Evolutionary conservation across 257 asterid species (phyloP).

Genomic region (Lycium barbarum): DNA sequence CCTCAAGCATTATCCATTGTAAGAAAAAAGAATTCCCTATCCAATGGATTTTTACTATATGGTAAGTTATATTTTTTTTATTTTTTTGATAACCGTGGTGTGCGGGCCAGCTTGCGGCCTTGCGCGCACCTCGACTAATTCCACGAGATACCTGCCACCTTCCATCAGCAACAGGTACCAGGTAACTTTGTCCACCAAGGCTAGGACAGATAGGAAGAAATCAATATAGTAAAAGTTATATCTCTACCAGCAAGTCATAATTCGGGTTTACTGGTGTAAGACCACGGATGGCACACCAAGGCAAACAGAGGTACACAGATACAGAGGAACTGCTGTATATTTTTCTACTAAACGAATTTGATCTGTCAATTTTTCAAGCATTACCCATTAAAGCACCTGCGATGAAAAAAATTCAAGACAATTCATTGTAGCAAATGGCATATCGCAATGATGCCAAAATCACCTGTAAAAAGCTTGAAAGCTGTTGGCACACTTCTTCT

Average conservation of each 20-base stretch:
- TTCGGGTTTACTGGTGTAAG: slow-evolving; percentile 2
- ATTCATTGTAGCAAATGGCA: not conserved
- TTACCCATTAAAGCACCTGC: not conserved
- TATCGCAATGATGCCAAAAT: slow-evolving; percentile 25
- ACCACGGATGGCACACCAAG: not conserved
- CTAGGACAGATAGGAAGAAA: no score
- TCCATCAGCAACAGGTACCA: no score
- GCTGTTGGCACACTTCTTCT: slow-evolving; percentile 44
- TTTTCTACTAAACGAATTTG: not conserved
- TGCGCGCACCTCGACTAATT: no score
- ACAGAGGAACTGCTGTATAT: not conserved
- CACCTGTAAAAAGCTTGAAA: slow-evolving; percentile 88
- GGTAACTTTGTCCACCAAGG: no score
- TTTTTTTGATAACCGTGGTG: no score
- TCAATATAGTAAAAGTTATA: not conserved
- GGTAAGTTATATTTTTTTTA: not conserved
- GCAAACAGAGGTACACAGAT: not conserved
- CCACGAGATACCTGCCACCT: no score
- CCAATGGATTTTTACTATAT: not conserved
- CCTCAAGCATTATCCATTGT: not conserved
- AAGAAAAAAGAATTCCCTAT: not conserved
- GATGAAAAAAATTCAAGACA: not conserved
- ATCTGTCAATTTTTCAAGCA: not conserved
- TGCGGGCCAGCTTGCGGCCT: no score
- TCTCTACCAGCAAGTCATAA: not conserved